Evolutionary conservation across 2,329 filamentous ascomycete genomes (phyloP).

Genomic region (Ophiostoma ips): DNA sequence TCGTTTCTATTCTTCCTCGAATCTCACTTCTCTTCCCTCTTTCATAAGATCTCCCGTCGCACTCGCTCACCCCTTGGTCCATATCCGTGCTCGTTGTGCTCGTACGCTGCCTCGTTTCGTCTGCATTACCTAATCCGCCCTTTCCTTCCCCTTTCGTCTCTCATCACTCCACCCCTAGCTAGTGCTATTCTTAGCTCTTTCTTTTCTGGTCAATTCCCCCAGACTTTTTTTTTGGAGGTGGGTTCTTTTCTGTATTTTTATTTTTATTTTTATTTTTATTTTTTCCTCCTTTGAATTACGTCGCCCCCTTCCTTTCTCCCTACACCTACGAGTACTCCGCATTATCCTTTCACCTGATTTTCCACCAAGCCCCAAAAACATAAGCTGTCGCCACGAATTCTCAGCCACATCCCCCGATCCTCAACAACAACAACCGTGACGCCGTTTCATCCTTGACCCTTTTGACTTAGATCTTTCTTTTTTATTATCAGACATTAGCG

Average conservation of each 20-base stretch:
- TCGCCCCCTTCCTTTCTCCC: neutral
- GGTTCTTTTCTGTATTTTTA: neutral
- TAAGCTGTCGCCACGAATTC: slow-evolving; percentile 17
- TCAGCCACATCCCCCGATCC: slow-evolving; percentile 19
- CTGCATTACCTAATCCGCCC: too few species aligned
- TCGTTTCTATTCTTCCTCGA: too few species aligned
- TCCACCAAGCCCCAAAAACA: neutral
- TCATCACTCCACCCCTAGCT: neutral
- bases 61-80: too few species aligned
- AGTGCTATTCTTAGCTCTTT: neutral
- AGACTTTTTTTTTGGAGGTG: neutral
- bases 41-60: too few species aligned
- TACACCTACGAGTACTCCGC: neutral
- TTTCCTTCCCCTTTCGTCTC: neutral
- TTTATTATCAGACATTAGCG: neutral
- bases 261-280: neutral
- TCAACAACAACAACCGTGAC: neutral
- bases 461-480: neutral
- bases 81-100: too few species aligned
- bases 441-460: neutral
- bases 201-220: neutral
- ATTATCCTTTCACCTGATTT: neutral
- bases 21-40: too few species aligned
- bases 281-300: too few species aligned
- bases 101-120: too few species aligned